Conservation (phyloP, 805 yeast genomes). For the Torulaspora microellipsoides region DNA sequence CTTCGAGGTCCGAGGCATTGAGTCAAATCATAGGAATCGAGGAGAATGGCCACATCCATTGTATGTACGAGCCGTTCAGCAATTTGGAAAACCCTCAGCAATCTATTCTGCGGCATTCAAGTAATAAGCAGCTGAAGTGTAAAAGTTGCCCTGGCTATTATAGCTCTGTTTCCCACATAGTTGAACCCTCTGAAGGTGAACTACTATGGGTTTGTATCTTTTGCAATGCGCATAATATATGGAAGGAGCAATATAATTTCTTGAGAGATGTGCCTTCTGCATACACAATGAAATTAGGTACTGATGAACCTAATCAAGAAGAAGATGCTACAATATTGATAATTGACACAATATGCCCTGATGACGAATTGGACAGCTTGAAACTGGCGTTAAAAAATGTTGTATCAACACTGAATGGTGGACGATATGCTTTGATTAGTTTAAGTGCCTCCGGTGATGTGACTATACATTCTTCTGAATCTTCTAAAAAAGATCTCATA, state of each 20-base stretch:
- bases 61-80: constrained; percentile 10
- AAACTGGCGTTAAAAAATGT: neutral
- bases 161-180: constrained; percentile 1
- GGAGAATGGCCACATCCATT: constrained; percentile 14
- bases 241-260: constrained; percentile 1
- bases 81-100: neutral
- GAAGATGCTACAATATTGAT: constrained; percentile 3
- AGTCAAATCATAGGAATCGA: constrained; percentile 6
- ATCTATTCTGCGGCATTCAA: neutral
- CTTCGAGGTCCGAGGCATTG: constrained; percentile 17
- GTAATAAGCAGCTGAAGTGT: constrained; percentile 3
- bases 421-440: constrained; percentile 2
- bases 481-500: neutral
- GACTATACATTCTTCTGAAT: constrained; percentile 1
- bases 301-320: neutral
- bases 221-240: constrained; percentile 12
- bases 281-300: neutral
- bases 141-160: constrained; percentile 4
- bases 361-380: constrained; percentile 10
- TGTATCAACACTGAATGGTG: neutral
- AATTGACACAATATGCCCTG: constrained; percentile 10
- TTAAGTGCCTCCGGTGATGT: constrained; percentile 6
- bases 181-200: neutral
- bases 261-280: neutral
- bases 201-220: constrained; percentile 16